Evolutionary conservation across 345 rosid species (phyloP).

Genomic region (Eucalyptus viminalis): DNA sequence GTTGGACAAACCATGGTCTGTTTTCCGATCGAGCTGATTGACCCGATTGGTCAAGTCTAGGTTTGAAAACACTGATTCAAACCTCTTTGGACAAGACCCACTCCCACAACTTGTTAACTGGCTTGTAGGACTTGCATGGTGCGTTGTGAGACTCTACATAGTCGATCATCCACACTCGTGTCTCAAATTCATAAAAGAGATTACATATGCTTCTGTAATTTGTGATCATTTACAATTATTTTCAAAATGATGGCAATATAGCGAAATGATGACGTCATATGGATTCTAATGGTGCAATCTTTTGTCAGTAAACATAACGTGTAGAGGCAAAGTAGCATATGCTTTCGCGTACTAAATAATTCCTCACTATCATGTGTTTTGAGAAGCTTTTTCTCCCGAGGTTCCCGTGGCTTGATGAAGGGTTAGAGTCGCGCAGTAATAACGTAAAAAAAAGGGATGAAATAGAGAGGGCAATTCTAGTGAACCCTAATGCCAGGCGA

Average conservation of each 20-base stretch:
- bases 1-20: background rate
- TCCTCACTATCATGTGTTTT: background rate
- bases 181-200: background rate
- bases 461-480: background rate
- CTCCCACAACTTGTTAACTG: background rate
- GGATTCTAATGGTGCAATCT: background rate
- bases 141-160: background rate
- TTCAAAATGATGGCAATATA: background rate
- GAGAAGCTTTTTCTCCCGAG: background rate
- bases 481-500: background rate
- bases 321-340: background rate
- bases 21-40: background rate
- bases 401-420: background rate
- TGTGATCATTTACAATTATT: background rate
- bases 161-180: background rate
- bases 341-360: background rate
- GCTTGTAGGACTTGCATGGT: background rate
- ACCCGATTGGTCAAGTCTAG: background rate
- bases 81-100: background rate
- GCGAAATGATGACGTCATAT: background rate
- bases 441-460: background rate
- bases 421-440: background rate
- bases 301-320: background rate
- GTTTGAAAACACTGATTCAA: background rate
- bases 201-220: background rate